Base-by-base conservation (phyloP, 805 yeast species). In the Sungouiella blattae region DNA sequence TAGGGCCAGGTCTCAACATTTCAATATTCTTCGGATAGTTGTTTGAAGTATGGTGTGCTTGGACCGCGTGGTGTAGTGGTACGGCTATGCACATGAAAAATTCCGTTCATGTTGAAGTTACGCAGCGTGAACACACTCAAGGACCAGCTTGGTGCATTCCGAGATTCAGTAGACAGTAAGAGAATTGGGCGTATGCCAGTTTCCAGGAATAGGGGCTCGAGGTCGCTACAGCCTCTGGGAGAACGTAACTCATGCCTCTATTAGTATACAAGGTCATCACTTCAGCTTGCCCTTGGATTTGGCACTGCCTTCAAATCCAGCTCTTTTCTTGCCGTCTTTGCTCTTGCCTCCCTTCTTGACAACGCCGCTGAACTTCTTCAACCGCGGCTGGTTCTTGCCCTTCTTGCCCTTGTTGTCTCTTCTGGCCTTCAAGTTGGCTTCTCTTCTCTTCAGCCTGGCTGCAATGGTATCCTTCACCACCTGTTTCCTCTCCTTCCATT, bases 401-500 rank as follows among this genome's bases (percentile, higher is more conserved):
- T 81, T 81, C 50, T 81, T 77, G 36, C 93, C 91, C 65, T 84
- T 91, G 60, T 84, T 83, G 25, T 84, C 96, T 52, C 75, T 82
- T 63, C 96, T 78, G 31, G 86, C 78, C 56, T 82, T 80, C 58
- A 93, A 70, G 56, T 93, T 93, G 50, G 87, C 96, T 52, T 89
- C 96, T 60, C 98, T 79, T 71, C 93, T 83, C 67, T 87, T 86
- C 44, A 76, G 79, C 52, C 83, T 83, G 12, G 82, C 85, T 31
- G 79, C 73, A 34, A 84, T 80, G 25, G 82, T 80, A 48, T 81
- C 85, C 39, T 77, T 77, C 11, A 93, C 96, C 24, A 73, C 73
- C 49, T 81, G 84, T 57, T 85, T 82, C 47, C 99, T 77, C 33
- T 91, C 97, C 46, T 67, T 75, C 99, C 99, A 93, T 60, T 91